Percentiles rank a stretch among this genome's conserved stretches.
Conservation (phyloP, 1,284 basidiomycete species). For the Mycosarcoma mackinlayi region DNA sequence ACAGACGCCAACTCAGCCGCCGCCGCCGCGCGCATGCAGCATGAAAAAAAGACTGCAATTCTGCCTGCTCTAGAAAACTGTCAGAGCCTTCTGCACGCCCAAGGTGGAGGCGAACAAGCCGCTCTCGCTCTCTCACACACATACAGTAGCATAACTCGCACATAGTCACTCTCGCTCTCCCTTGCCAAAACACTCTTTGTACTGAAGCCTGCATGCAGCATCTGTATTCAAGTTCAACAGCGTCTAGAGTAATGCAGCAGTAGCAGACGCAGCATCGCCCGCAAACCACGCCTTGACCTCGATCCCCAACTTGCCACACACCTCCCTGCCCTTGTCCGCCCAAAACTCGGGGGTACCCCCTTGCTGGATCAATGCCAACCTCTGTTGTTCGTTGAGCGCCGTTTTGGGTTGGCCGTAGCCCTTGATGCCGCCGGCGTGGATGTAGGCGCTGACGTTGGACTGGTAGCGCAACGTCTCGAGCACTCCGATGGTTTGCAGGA, state of each 20-base stretch:
- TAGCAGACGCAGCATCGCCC: constrained; percentile 21
- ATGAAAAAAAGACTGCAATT: neutral
- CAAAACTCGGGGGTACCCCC: constrained; percentile 34
- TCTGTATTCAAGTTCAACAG: no score
- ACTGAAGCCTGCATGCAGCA: no score
- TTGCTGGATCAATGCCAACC: neutral
- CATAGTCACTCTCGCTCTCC: no score
- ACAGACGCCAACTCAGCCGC: no score
- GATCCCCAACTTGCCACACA: constrained; percentile 35
- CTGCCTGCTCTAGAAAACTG: no score
- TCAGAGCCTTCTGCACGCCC: no score
- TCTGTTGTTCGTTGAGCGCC: constrained; percentile 12
- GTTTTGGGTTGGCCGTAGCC: constrained; percentile 26
- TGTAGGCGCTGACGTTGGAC: constrained; percentile 54
- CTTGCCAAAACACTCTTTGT: no score
- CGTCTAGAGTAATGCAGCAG: constrained; percentile 18
- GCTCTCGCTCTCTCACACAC: neutral
- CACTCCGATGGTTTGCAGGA: constrained; percentile 64
- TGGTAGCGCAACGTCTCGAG: constrained; percentile 56
- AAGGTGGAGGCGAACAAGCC: neutral
- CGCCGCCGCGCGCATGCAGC: no score
- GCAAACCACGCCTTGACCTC: constrained; percentile 31
- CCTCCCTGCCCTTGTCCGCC: constrained; percentile 22
- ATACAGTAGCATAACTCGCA: neutral
- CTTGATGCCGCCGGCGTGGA: constrained; percentile 43